These are phyloP conservation scores for Podospora bellae-mahoneyi DNA, from an alignment of 495 filamentous ascomycete species.

Conservation along the genomic window DNA sequence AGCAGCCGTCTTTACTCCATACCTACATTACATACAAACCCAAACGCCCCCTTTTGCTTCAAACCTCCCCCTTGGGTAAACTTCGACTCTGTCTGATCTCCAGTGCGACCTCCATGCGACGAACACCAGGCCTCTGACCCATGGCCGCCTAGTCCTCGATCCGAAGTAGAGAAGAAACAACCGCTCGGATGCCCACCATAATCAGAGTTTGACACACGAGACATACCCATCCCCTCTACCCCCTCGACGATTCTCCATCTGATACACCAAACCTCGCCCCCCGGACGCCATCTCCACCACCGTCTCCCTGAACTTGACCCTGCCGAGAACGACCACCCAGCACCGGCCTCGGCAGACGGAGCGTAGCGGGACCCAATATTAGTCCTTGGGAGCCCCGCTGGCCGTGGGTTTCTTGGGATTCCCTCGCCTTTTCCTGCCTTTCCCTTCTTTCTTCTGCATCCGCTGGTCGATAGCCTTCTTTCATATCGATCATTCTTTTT, in stretches of 20 bases:
- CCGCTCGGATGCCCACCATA: constrained; percentile 47
- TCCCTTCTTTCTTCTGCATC: constrained; percentile 35
- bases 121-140: constrained; percentile 18
- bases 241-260: constrained; percentile 32
- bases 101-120: constrained; percentile 38
- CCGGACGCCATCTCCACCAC: constrained; percentile 25
- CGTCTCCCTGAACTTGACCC: not conserved
- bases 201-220: constrained; percentile 40
- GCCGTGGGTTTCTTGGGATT: constrained; percentile 27
- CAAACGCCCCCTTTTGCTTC: constrained; percentile 34
- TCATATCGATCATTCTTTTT: constrained; percentile 40
- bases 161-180: constrained; percentile 21
- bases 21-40: constrained; percentile 29
- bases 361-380: constrained; percentile 36
- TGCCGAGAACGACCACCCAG: constrained; percentile 19
- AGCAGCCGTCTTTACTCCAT: constrained; percentile 31
- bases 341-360: constrained; percentile 8
- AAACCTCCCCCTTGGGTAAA: constrained; percentile 37
- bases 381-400: constrained; percentile 36
- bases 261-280: constrained; percentile 38
- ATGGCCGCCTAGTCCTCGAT: constrained; percentile 21
- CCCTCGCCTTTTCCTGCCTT: constrained; percentile 28
- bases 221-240: constrained; percentile 25
- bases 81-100: constrained; percentile 45
- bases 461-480: constrained; percentile 50